These are phyloP conservation scores for Tricholoma hemisulphureum DNA, from an alignment of 768 basidiomycete species.

Conservation along the genomic window DNA sequence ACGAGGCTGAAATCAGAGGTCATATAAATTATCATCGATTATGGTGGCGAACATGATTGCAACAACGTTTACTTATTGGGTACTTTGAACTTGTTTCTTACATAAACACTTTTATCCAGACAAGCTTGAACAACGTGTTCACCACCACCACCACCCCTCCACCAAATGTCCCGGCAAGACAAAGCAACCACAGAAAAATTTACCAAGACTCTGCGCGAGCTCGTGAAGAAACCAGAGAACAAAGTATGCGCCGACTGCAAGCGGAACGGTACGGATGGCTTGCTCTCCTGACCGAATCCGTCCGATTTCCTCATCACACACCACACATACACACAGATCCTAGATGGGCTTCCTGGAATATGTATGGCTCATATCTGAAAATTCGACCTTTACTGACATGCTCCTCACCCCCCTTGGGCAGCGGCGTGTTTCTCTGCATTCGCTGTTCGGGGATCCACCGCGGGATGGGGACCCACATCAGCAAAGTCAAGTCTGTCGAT, in stretches of 20 bases:
- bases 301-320: too few relatives aligned
- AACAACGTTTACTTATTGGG: too few relatives aligned
- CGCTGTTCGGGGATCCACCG: constrained; percentile 97
- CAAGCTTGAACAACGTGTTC: too few relatives aligned
- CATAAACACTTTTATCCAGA: too few relatives aligned
- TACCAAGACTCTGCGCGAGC: constrained; percentile 74
- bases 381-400: constrained; percentile 8
- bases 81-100: too few relatives aligned
- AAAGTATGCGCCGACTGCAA: constrained; percentile 97
- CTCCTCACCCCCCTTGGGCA: too few relatives aligned
- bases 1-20: too few relatives aligned
- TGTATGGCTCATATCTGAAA: too few relatives aligned
- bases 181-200: constrained; percentile 83
- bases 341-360: constrained; percentile 97
- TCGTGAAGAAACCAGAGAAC: constrained; percentile 88
- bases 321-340: constrained; percentile 82
- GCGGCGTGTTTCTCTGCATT: constrained; percentile 93
- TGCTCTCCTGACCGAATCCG: too few relatives aligned
- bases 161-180: constrained; percentile 68
- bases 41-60: too few relatives aligned
- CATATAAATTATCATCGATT: too few relatives aligned
- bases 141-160: too few relatives aligned
- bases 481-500: constrained; percentile 95
- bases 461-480: constrained; percentile 98
- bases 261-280: constrained; percentile 70